Conservation (phyloP, 1,284 basidiomycete genomes). For the Pholiota adiposa region DNA sequence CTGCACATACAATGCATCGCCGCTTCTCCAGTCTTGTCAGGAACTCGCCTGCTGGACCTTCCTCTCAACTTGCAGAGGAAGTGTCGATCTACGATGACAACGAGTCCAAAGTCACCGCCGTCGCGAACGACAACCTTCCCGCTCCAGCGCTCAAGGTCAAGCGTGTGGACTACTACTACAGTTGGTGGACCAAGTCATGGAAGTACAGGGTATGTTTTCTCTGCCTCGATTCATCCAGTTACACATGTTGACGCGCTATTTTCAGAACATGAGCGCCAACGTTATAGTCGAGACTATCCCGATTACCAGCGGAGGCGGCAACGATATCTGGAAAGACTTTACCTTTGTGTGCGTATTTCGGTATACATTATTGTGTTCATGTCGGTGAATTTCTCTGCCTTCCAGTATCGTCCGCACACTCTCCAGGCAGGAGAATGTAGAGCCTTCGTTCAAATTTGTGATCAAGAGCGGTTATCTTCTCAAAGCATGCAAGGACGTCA, state of each 20-base stretch:
- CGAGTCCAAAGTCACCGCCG: conserved; percentile 38
- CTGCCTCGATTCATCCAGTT: background rate
- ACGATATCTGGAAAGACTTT: conserved; percentile 58
- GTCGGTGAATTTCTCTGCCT: background rate
- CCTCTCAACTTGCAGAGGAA: conserved; percentile 20
- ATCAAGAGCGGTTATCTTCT: conserved; percentile 61
- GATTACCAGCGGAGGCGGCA: conserved; percentile 37
- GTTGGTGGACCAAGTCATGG: conserved; percentile 56
- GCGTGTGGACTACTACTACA: conserved; percentile 60
- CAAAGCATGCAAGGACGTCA: conserved; percentile 57
- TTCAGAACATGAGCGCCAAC: conserved; percentile 52
- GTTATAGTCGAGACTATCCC: conserved; percentile 50
- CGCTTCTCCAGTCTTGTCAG: conserved; percentile 37
- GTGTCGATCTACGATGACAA: conserved; percentile 31
- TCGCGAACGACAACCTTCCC: conserved; percentile 39
- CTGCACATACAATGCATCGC: conserved; percentile 30
- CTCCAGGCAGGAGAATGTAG: conserved; percentile 37
- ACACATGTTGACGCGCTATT: background rate
- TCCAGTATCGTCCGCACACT: conserved; percentile 51
- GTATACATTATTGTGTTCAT: too few species aligned
- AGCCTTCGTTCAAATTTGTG: conserved; percentile 52
- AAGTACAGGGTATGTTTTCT: conserved; percentile 48
- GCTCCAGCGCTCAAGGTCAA: conserved; percentile 55
- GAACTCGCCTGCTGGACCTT: conserved; percentile 22
- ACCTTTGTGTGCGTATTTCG: conserved; percentile 47